phyloP scores from a whole-genome alignment of 2,329 filamentous ascomycete species.

The Fonsecaea pugnacius region DNA sequence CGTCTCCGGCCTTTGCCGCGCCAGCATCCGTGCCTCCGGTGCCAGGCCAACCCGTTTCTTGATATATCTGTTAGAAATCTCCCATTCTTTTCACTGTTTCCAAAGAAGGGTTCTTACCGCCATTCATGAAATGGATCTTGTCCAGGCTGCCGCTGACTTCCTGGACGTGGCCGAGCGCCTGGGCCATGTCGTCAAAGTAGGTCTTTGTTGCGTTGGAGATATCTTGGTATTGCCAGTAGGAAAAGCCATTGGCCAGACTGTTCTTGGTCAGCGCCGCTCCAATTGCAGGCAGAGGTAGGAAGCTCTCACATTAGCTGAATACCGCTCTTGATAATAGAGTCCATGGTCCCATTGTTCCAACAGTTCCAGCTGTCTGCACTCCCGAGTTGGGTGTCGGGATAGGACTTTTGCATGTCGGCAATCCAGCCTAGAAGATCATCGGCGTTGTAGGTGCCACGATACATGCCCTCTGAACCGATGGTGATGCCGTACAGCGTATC shows the following conservation, averaged over 20 bases:
- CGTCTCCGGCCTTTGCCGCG: slow-evolving; percentile 62
- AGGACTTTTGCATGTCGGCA: slow-evolving; percentile 62
- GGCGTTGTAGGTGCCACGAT: slow-evolving; percentile 69
- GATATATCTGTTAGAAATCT: slow-evolving; percentile 1
- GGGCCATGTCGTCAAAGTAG: slow-evolving; percentile 70
- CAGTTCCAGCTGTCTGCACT: slow-evolving; percentile 77
- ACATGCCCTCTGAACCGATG: slow-evolving; percentile 72
- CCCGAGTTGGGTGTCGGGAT: slow-evolving; percentile 62
- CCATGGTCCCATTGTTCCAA: slow-evolving; percentile 68
- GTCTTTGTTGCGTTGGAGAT: slow-evolving; percentile 63
- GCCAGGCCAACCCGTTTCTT: slow-evolving; percentile 37
- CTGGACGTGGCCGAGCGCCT: slow-evolving; percentile 68
- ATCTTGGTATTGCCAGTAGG: slow-evolving; percentile 71
- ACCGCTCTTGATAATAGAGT: slow-evolving; percentile 63
- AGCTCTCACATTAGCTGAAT: slow-evolving; percentile 62
- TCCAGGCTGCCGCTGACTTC: slow-evolving; percentile 58
- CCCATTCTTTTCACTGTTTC: neutral
- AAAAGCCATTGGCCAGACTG: slow-evolving; percentile 69
- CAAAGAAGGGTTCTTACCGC: slow-evolving; percentile 57
- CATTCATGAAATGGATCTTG: slow-evolving; percentile 68
- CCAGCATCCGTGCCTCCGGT: slow-evolving; percentile 65
- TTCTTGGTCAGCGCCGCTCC: slow-evolving; percentile 11
- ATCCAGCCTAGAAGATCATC: slow-evolving; percentile 65
- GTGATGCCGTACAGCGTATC: slow-evolving; percentile 70
- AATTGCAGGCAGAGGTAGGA: neutral